phyloP scores from a whole-genome alignment of 495 filamentous ascomycete genomes.

The Hypoxylon perforatum region DNA sequence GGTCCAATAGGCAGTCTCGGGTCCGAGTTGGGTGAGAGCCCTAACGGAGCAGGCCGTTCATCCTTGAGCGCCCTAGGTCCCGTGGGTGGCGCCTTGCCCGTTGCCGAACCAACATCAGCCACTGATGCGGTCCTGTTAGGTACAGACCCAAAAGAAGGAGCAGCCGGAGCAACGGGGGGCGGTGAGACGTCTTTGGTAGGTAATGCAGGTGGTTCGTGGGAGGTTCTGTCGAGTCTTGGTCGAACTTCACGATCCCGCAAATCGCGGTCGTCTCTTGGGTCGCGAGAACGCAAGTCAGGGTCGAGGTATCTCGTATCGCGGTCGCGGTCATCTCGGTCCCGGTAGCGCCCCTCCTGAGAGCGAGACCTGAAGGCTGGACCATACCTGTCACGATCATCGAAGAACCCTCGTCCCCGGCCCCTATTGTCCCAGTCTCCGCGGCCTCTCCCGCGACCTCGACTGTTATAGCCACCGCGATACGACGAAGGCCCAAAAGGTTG shows the following conservation, averaged over 20 bases:
- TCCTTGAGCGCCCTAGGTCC: slow-evolving; percentile 61
- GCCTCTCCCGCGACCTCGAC: slow-evolving; percentile 55
- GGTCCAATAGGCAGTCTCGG: slow-evolving; percentile 55
- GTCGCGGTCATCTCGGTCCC: slow-evolving; percentile 63
- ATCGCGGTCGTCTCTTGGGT: slow-evolving; percentile 66
- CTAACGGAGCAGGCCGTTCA: slow-evolving; percentile 55
- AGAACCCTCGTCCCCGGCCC: slow-evolving; percentile 69
- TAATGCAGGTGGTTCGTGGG: slow-evolving; percentile 56
- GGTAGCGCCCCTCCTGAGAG: slow-evolving; percentile 73
- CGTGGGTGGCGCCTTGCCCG: slow-evolving; percentile 61
- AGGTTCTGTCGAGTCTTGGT: slow-evolving; percentile 54
- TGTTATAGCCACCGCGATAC: slow-evolving; percentile 66
- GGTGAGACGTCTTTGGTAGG: slow-evolving; percentile 66
- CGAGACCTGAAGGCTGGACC: slow-evolving; percentile 69
- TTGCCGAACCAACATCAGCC: slow-evolving; percentile 51
- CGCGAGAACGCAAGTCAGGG: slow-evolving; percentile 62
- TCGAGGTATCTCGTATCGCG: slow-evolving; percentile 56
- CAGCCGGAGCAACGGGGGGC: slow-evolving; percentile 82
- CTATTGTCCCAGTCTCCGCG: slow-evolving; percentile 73
- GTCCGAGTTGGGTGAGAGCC: slow-evolving; percentile 45
- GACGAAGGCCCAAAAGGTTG: slow-evolving; percentile 62
- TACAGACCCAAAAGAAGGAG: slow-evolving; percentile 81
- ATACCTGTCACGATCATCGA: slow-evolving; percentile 70
- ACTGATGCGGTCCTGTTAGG: slow-evolving; percentile 56
- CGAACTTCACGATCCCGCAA: slow-evolving; percentile 63